Evolutionary conservation across 768 basidiomycete species (phyloP).

Genomic region (Psilocybe cyanescens): DNA sequence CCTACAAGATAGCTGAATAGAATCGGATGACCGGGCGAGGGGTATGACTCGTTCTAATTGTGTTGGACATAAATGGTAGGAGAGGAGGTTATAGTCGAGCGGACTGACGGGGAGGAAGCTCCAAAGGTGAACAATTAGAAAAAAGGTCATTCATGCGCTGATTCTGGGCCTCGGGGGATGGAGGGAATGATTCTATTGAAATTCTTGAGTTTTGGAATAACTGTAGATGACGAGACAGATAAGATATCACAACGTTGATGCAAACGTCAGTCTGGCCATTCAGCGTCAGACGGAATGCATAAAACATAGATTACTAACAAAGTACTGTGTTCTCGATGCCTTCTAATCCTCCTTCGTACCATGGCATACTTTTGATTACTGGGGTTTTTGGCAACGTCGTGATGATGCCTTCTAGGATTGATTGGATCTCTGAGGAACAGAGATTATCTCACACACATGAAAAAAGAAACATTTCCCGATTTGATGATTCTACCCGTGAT

Average conservation of each 20-base stretch:
- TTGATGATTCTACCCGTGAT: not conserved
- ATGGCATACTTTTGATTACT: not conserved
- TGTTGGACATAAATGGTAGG: not conserved
- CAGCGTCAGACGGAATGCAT: too few species aligned
- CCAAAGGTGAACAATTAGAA: not conserved
- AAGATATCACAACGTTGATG: too few species aligned
- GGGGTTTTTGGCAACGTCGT: not conserved
- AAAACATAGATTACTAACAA: too few species aligned
- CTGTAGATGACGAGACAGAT: too few species aligned
- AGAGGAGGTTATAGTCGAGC: not conserved
- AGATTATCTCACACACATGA: not conserved
- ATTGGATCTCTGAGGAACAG: too few species aligned
- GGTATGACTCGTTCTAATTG: not conserved
- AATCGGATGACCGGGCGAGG: not conserved
- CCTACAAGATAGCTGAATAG: too few species aligned
- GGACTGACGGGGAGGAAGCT: not conserved
- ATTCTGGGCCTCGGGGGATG: not conserved
- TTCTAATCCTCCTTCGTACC: too few species aligned
- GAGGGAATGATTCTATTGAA: not conserved
- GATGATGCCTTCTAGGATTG: not conserved
- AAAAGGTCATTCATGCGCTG: not conserved
- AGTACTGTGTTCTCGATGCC: too few species aligned
- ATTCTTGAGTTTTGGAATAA: too few species aligned
- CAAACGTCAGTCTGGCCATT: too few species aligned
- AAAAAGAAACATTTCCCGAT: not conserved